Evolutionary conservation across 1,139 yeast genomes (phyloP).

Genomic region (Blastobotrys serpentis): DNA sequence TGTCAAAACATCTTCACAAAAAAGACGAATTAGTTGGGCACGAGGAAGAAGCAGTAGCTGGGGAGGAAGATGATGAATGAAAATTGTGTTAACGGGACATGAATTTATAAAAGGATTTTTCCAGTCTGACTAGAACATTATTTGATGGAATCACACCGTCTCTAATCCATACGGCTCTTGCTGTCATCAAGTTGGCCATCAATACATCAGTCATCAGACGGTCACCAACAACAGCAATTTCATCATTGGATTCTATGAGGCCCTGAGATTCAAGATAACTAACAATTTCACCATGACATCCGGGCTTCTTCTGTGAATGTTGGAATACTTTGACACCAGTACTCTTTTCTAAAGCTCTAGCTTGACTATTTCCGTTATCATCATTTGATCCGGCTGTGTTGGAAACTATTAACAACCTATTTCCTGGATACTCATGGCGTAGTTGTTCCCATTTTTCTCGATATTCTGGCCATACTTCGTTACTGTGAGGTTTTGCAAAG

Average conservation of each 20-base stretch:
- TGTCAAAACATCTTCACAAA: conserved; percentile 51
- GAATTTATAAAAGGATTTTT: conserved; percentile 26
- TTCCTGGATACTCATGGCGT: conserved; percentile 57
- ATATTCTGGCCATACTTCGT: conserved; percentile 77
- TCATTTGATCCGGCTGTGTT: conserved; percentile 92
- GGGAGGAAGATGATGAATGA: too few relatives aligned
- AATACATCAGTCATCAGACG: conserved; percentile 84
- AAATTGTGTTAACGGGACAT: conserved; percentile 15
- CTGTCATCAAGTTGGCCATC: conserved; percentile 93
- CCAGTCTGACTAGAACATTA: conserved; percentile 45
- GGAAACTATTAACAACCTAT: conserved; percentile 74
- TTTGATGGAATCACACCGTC: conserved; percentile 69
- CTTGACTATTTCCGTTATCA: conserved; percentile 62
- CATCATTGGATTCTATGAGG: conserved; percentile 48
- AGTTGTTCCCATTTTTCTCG: conserved; percentile 58
- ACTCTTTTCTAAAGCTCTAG: conserved; percentile 56
- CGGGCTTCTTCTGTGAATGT: conserved; percentile 85
- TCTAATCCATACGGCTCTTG: conserved; percentile 78
- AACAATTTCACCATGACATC: conserved; percentile 72
- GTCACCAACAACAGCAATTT: conserved; percentile 87
- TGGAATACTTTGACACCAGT: conserved; percentile 78
- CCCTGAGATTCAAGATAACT: conserved; percentile 47
- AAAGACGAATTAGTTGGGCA: conserved; percentile 17
- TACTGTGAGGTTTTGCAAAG: conserved; percentile 81
- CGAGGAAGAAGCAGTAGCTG: neutral